Evolutionary conservation across 345 rosid genomes (phyloP).

Genomic region (Streptanthus diversifolius): DNA sequence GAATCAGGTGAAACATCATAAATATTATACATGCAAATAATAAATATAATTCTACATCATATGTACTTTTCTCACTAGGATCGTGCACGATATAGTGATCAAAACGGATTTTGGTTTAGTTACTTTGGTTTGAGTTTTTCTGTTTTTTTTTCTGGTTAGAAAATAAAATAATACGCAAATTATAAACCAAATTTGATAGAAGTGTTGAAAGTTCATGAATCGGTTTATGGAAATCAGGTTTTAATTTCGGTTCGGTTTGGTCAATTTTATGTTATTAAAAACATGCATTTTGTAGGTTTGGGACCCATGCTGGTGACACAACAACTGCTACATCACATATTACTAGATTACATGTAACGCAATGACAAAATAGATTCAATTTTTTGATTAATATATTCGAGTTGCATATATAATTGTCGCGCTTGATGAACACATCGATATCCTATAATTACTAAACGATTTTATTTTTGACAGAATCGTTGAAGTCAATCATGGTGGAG

Average conservation of each 20-base stretch:
- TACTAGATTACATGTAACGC: neutral
- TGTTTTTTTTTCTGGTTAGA: neutral
- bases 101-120: neutral
- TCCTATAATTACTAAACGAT: neutral
- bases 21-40: neutral
- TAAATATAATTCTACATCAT: neutral
- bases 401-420: too few species aligned
- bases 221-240: neutral
- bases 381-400: too few species aligned
- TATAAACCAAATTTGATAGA: neutral
- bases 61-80: neutral
- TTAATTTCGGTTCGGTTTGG: neutral
- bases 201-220: neutral
- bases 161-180: neutral
- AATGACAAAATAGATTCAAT: neutral
- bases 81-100: neutral
- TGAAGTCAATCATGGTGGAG: constrained; percentile 66
- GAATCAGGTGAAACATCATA: constrained; percentile 62
- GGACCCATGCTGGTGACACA: neutral
- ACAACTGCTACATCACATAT: neutral
- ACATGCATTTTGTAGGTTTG: neutral
- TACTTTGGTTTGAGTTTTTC: neutral
- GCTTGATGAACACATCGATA: neutral
- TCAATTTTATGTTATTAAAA: neutral
- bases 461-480: constrained; percentile 47